Evolutionary conservation across 2,329 filamentous ascomycete species (phyloP).

Genomic region (Sclerotinia borealis): DNA sequence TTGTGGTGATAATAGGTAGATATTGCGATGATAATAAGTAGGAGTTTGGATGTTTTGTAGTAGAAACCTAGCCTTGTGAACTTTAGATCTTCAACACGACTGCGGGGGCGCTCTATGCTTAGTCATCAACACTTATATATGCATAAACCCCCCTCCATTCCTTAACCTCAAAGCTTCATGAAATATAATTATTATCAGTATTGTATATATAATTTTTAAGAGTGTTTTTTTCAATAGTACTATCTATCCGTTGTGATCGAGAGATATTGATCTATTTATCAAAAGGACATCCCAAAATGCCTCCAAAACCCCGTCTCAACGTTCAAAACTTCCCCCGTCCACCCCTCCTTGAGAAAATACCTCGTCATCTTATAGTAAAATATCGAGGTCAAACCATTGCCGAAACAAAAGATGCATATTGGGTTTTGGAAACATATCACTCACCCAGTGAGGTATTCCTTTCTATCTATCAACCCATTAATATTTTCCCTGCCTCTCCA

Average conservation of each 20-base stretch:
- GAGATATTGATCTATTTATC: neutral
- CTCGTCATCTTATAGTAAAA: constrained; percentile 49
- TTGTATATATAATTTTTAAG: neutral
- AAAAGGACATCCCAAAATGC: constrained; percentile 30
- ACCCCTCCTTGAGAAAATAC: constrained; percentile 48
- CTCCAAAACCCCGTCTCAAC: constrained; percentile 42
- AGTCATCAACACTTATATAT: neutral
- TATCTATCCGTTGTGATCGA: neutral
- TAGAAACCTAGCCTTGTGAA: constrained; percentile 9
- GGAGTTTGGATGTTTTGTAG: neutral
- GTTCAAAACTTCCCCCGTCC: constrained; percentile 54
- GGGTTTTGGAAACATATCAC: constrained; percentile 58
- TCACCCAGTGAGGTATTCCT: constrained; percentile 43
- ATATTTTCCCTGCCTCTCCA: neutral
- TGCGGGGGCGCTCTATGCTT: constrained; percentile 5
- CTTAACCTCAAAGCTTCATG: neutral
- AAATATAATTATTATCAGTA: neutral
- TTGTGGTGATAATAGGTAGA: neutral
- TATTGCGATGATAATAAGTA: neutral
- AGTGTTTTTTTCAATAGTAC: too few relatives aligned
- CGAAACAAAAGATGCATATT: constrained; percentile 52
- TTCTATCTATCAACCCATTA: neutral
- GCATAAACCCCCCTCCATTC: neutral
- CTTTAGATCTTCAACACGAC: neutral
- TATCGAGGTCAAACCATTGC: constrained; percentile 50